Conservation (phyloP, 305 asterid genomes). For the Fraxinus ornus region DNA sequence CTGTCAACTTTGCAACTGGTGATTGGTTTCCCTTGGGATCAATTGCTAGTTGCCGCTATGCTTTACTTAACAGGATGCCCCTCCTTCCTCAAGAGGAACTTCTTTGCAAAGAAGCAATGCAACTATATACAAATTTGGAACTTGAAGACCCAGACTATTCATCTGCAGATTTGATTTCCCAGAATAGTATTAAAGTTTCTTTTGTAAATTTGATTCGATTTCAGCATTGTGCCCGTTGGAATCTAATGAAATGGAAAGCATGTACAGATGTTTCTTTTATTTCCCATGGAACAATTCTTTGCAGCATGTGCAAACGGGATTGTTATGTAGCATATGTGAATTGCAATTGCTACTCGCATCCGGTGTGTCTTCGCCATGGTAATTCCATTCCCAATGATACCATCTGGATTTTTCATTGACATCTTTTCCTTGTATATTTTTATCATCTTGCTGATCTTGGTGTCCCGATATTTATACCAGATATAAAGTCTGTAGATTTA, state of each 20-base stretch:
- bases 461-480: conserved; percentile 39
- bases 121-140: conserved; percentile 40
- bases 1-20: conserved; percentile 90
- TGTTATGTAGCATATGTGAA: conserved; percentile 81
- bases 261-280: conserved; percentile 48
- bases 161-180: conserved; percentile 46
- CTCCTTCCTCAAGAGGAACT: conserved; percentile 96
- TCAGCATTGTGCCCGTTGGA: conserved; percentile 85
- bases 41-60: conserved; percentile 86
- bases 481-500: conserved; percentile 52
- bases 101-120: conserved; percentile 90
- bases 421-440: not conserved
- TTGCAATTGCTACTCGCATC: conserved; percentile 74
- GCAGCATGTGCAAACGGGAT: conserved; percentile 89
- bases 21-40: conserved; percentile 95
- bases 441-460: conserved; percentile 19
- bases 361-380: conserved; percentile 95
- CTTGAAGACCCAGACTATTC: conserved; percentile 47
- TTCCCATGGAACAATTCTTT: conserved; percentile 79
- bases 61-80: conserved; percentile 77
- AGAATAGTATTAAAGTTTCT: conserved; percentile 52
- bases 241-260: conserved; percentile 51
- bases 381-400: conserved; percentile 17
- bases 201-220: conserved; percentile 75
- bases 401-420: not conserved